These are phyloP conservation scores for Trichomonas tenax DNA, from an alignment of 208 protist genomes.

Conservation along the genomic window DNA sequence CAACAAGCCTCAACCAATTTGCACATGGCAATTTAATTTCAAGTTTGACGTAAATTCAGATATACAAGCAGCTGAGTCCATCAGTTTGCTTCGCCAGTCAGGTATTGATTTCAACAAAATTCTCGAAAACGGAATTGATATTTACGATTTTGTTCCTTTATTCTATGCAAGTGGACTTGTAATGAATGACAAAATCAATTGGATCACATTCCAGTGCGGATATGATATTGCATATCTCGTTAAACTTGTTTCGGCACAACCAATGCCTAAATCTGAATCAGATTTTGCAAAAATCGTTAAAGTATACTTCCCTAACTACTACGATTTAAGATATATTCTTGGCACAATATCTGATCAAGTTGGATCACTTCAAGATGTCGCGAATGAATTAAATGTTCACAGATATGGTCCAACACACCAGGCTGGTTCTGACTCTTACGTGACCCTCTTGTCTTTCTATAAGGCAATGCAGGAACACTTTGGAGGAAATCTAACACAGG, in stretches of 20 bases:
- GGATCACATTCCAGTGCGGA: slow-evolving; percentile 91
- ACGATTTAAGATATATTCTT: background rate
- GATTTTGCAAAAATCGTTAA: background rate
- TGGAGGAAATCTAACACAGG: background rate
- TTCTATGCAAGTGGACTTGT: slow-evolving; percentile 84
- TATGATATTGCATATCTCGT: slow-evolving; percentile 87
- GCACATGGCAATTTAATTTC: slow-evolving; percentile 98
- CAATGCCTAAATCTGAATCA: background rate
- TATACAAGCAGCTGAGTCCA: slow-evolving; percentile 86
- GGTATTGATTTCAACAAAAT: slow-evolving; percentile 76
- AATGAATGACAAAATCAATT: slow-evolving; percentile 74
- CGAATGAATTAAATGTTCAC: background rate
- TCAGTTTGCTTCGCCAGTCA: slow-evolving; percentile 70
- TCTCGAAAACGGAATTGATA: slow-evolving; percentile 45
- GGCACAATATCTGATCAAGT: background rate
- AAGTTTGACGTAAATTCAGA: slow-evolving; percentile 81
- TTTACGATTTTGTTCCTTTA: slow-evolving; percentile 76
- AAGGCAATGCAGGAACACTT: background rate
- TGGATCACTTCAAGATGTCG: background rate
- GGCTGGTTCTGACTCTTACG: background rate
- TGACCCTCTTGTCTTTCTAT: background rate
- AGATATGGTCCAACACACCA: background rate
- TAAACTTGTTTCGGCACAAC: background rate
- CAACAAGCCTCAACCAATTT: slow-evolving; percentile 64
- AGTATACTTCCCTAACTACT: background rate